Conservation (phyloP, 345 rosid genomes). For the Eucalyptus pauciflora region DNA sequence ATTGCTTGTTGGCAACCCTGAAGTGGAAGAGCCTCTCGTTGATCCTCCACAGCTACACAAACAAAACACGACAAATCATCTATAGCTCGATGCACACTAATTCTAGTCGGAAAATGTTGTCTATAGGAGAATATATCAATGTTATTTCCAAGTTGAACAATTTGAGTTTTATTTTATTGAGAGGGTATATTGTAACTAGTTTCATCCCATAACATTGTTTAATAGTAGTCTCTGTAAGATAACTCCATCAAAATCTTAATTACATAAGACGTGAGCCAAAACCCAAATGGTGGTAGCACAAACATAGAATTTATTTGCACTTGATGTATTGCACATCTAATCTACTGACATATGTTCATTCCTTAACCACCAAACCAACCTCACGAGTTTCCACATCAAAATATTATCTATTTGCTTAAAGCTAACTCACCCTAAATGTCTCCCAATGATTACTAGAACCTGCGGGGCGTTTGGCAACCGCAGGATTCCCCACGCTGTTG, state of each 20-base stretch:
- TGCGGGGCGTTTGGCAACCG: neutral
- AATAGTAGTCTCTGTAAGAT: too few relatives aligned
- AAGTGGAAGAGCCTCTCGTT: conserved; percentile 23
- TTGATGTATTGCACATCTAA: neutral
- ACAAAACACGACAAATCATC: neutral
- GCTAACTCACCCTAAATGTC: conserved; percentile 28
- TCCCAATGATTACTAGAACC: neutral
- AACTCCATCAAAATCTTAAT: neutral
- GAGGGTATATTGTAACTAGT: neutral
- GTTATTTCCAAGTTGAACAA: neutral
- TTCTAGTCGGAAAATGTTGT: neutral
- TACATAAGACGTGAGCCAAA: neutral
- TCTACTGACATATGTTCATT: neutral
- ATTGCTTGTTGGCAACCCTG: conserved; percentile 34
- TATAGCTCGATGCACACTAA: neutral
- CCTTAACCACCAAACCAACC: neutral
- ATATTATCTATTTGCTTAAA: neutral
- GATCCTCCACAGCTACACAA: conserved; percentile 47
- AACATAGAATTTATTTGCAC: neutral
- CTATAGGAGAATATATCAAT: neutral
- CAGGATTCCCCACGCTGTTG: conserved; percentile 22
- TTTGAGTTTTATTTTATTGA: neutral
- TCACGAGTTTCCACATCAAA: neutral
- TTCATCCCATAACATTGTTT: neutral
- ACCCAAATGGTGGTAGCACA: neutral